phyloP scores from a whole-genome alignment of 2,329 filamentous ascomycete species.

The Bipolaris oryzae region DNA sequence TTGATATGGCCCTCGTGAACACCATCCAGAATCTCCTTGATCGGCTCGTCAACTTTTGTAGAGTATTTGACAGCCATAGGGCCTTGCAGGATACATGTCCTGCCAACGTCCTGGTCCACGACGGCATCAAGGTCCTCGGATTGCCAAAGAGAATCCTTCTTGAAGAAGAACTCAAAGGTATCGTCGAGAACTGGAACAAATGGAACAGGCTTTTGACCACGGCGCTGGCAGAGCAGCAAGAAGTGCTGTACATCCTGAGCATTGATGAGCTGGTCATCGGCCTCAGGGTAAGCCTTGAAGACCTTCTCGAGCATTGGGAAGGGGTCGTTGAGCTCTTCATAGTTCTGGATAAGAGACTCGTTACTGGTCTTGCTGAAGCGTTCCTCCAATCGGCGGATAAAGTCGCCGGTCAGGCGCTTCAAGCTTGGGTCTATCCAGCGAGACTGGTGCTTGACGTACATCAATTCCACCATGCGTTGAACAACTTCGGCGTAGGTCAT shows the following conservation, averaged over 20 bases:
- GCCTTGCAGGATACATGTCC: slow-evolving; percentile 95
- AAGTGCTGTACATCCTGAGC: slow-evolving; percentile 99
- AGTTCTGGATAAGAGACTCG: slow-evolving; percentile 85
- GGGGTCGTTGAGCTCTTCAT: slow-evolving; percentile 83
- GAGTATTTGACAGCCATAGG: slow-evolving; percentile 92
- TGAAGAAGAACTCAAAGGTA: slow-evolving; percentile 99
- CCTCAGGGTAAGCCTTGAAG: slow-evolving; percentile 81
- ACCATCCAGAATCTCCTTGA: slow-evolving; percentile 90
- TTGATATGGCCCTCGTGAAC: slow-evolving; percentile 90
- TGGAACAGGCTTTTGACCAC: slow-evolving; percentile 92
- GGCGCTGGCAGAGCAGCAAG: slow-evolving; percentile 86
- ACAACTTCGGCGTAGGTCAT: slow-evolving; percentile 58
- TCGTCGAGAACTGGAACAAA: slow-evolving; percentile 96
- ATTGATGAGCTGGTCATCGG: slow-evolving; percentile 90
- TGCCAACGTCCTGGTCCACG: slow-evolving; percentile 91
- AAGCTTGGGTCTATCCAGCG: slow-evolving; percentile 68
- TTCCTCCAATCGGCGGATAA: slow-evolving; percentile 95
- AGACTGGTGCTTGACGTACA: slow-evolving; percentile 54
- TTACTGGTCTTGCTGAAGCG: slow-evolving; percentile 83
- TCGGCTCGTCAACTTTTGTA: slow-evolving; percentile 86
- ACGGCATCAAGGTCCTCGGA: slow-evolving; percentile 97
- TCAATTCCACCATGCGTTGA: slow-evolving; percentile 54
- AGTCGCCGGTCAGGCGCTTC: slow-evolving; percentile 84
- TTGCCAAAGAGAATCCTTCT: slow-evolving; percentile 99
- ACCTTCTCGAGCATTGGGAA: slow-evolving; percentile 79